Conservation (phyloP, 2,329 filamentous ascomycete genomes). For the Aspergillus uvarum region DNA sequence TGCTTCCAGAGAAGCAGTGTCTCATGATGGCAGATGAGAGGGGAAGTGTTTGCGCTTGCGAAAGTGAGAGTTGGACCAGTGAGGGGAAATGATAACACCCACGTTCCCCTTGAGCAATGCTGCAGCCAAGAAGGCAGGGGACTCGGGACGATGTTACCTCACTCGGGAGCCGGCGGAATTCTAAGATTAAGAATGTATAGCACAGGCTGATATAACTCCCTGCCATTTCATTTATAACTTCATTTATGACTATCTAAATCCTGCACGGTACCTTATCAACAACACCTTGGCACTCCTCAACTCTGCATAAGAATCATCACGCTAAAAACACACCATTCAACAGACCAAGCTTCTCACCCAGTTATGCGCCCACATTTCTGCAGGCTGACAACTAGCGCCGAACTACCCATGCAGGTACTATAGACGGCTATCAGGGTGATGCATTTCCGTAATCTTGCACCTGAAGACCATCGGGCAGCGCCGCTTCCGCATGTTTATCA, state of each 20-base stretch:
- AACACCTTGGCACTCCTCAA: neutral
- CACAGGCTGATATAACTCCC: neutral
- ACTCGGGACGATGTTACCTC: conserved; percentile 1
- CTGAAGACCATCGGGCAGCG: neutral
- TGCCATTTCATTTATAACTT: neutral
- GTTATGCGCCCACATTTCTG: neutral
- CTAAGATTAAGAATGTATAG: neutral
- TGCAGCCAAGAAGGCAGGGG: neutral
- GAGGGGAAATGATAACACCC: neutral
- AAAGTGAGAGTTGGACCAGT: neutral
- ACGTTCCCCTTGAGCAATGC: neutral
- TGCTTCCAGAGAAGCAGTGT: neutral
- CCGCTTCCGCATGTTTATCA: neutral
- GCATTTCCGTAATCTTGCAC: neutral
- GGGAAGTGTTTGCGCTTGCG: neutral
- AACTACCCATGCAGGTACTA: neutral
- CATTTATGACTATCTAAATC: neutral
- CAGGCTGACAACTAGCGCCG: neutral
- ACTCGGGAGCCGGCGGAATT: neutral
- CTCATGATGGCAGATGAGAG: neutral
- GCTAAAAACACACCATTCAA: neutral
- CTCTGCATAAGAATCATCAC: neutral
- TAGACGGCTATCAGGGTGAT: neutral
- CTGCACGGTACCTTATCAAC: neutral
- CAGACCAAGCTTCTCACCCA: neutral